Conservation (phyloP, 352 stramenopile species). For the Peronospora farinosa region DNA sequence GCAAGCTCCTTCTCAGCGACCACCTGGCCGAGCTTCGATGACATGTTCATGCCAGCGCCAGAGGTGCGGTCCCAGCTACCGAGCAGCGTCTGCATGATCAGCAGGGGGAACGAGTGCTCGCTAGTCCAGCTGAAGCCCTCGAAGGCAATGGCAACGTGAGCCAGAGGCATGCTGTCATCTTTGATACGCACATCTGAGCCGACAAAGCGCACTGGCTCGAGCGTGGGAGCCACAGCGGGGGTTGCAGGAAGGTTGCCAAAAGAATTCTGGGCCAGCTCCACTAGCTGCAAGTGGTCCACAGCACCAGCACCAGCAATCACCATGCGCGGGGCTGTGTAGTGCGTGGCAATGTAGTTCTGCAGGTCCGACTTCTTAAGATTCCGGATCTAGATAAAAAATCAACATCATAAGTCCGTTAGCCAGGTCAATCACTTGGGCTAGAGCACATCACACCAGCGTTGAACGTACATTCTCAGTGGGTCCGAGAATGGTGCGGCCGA, state of each 20-base stretch:
- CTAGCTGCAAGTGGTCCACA: constrained; percentile 96
- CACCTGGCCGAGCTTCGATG: constrained; percentile 94
- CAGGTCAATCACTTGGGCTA: neutral
- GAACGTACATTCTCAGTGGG: constrained; percentile 95
- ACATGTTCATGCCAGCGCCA: constrained; percentile 92
- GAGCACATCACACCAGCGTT: neutral
- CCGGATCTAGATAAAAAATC: constrained; percentile 47
- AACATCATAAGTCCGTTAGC: constrained; percentile 5
- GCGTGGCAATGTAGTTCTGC: constrained; percentile 96
- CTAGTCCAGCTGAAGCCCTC: constrained; percentile 97
- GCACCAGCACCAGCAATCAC: constrained; percentile 97
- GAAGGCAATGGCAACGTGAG: constrained; percentile 96
- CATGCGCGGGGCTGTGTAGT: constrained; percentile 99
- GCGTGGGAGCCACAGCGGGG: constrained; percentile 55
- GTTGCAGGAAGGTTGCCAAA: constrained; percentile 92
- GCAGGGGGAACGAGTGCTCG: constrained; percentile 96
- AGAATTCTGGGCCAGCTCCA: constrained; percentile 93
- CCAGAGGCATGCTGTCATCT: constrained; percentile 82
- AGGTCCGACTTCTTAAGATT: constrained; percentile 93
- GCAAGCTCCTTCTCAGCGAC: constrained; percentile 94
- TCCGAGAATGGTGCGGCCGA: constrained; percentile 99
- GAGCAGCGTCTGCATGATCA: constrained; percentile 95
- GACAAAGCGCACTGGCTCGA: constrained; percentile 80
- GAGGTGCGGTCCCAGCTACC: constrained; percentile 89
- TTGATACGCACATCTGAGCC: constrained; percentile 90